Base-by-base conservation (phyloP, 2,329 filamentous ascomycete species). In the Sporothrix brasiliensis region DNA sequence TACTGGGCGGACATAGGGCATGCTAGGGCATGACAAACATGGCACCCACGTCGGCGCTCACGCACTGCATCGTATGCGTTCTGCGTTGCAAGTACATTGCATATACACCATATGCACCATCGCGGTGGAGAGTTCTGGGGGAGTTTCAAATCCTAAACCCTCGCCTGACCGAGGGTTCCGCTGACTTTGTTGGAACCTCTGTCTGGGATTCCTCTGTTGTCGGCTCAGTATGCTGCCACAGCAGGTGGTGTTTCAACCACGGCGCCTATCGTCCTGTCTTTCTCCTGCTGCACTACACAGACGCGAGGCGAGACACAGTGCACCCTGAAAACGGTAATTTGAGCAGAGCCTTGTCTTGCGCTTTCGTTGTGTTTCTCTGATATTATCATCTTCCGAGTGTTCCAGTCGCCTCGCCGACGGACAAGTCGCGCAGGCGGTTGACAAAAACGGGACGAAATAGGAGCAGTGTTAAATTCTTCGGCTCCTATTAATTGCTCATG, bases 361-460 rank as follows among this genome's bases (percentile, higher is more conserved):
- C 16, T 47, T 13, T 47, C 16, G 19, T 49, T 50, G 39, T 47
- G 39, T 47, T 13, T 63, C 58, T 63, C 2, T 47, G 21, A 27
- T 27, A 27, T 63, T 63, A 16, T 16, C 54, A 2, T 47, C 39
- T 47, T 27, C 30, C 6, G 16, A 16, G 1, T 61, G 58, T 27
- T 47, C 30, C 21, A 63, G 58, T 63, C 47, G 58, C 58, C 58
- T 63, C 58, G 58, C n/a, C 21, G 21, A 63, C 58, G 19, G 54
- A 14, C 54, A 27, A 21, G 34, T 6, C 7, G 9, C 7, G 7
- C 30, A 39, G 16, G 53, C 21, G 21, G 60, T 65, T 41, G 24
- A 27, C n/a, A 14, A 27, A 41, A 21, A 30, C 41, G 41, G 56
- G 16, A 41, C 56, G 41, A 49, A n/a, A 44, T 49, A 49, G 3